phyloP scores from a whole-genome alignment of 164 flowering plant species.

The Tetrastigma voinierianum region DNA sequence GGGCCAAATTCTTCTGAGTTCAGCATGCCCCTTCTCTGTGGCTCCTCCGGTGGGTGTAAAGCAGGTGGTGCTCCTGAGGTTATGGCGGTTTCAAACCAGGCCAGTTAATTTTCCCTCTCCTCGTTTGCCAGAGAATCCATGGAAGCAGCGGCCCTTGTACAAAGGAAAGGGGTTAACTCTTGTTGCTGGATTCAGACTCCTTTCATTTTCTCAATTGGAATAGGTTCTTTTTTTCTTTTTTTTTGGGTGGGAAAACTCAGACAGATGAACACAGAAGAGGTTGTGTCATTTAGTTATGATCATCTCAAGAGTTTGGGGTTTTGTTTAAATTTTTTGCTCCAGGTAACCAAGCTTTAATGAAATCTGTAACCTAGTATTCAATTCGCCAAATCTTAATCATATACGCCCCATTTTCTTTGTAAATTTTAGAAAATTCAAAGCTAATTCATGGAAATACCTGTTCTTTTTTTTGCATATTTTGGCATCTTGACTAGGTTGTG shows the following conservation, averaged over 20 bases:
- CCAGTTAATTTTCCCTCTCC: conserved; percentile 8
- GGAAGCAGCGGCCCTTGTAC: background rate
- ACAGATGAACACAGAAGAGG: background rate
- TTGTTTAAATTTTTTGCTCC: background rate
- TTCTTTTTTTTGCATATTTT: no score
- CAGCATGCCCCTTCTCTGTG: conserved; percentile 19
- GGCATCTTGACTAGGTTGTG: no score
- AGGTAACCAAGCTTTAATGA: background rate
- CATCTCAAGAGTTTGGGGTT: background rate
- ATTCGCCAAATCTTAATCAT: no score
- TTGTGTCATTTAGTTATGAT: background rate
- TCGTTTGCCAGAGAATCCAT: background rate
- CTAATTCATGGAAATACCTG: no score
- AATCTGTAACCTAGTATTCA: background rate
- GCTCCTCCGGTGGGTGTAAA: conserved; percentile 15
- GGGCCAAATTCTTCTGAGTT: conserved; percentile 7
- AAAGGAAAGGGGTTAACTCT: background rate
- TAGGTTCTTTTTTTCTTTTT: background rate
- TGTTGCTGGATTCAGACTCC: background rate
- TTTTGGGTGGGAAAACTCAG: background rate
- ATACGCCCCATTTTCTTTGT: no score
- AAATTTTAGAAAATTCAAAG: no score
- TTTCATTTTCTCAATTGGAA: background rate
- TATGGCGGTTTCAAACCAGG: conserved; percentile 14
- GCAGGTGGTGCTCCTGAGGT: conserved; percentile 17